Percentiles rank a stretch among this genome's conserved stretches.
Evolutionary conservation across 352 stramenopile genomes (phyloP).

Genomic region (Phytophthora ramorum): DNA sequence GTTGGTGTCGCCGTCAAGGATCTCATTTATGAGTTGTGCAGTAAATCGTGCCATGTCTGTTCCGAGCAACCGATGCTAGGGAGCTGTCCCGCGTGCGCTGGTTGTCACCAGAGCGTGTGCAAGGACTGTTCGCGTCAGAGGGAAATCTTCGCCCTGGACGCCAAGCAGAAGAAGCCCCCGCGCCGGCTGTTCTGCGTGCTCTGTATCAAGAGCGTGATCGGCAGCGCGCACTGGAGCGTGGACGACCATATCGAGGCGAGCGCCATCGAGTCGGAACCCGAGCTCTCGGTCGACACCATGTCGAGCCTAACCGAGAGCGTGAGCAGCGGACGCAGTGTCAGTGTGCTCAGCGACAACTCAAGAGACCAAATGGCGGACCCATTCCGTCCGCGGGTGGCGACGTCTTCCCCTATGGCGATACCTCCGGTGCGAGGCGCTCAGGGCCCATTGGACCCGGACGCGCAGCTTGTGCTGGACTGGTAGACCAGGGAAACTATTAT

Average conservation of each 20-base stretch:
- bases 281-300: constrained; percentile 6
- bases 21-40: constrained; percentile 12
- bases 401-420: constrained; percentile 14
- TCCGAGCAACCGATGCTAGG: constrained; percentile 25
- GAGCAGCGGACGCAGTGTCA: constrained; percentile 15
- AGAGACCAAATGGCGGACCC: constrained; percentile 19
- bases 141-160: constrained; percentile 35
- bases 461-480: constrained; percentile 32
- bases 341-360: constrained; percentile 9
- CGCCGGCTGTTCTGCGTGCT: constrained; percentile 38
- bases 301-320: constrained; percentile 17
- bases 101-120: constrained; percentile 49
- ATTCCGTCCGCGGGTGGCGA: constrained; percentile 26
- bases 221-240: constrained; percentile 27
- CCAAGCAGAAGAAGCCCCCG: constrained; percentile 30
- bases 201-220: constrained; percentile 40
- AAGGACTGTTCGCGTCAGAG: constrained; percentile 40
- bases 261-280: constrained; percentile 17
- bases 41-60: constrained; percentile 45
- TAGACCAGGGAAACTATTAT: constrained; percentile 4
- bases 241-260: constrained; percentile 27
- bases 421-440: constrained; percentile 14
- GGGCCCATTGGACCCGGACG: constrained; percentile 13
- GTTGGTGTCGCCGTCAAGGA: constrained; percentile 11
- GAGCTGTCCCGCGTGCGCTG: constrained; percentile 34